Base-by-base conservation (phyloP, 768 basidiomycete species). In the Mycena haematopus region DNA sequence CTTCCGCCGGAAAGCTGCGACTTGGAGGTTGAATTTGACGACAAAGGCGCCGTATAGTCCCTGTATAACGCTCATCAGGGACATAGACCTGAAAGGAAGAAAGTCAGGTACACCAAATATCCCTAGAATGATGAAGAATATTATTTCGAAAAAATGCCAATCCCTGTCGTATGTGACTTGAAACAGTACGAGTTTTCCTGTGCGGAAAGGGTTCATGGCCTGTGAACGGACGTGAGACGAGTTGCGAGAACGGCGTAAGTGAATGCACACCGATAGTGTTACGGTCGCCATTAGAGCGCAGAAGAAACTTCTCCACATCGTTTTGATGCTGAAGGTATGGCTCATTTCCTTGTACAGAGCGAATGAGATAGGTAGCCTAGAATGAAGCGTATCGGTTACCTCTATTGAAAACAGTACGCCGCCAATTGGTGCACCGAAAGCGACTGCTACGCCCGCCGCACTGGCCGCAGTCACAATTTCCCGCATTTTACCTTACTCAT, bases 81-180 rank as follows among this genome's bases (percentile, higher is more conserved):
- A 27, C 24, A 35, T n/a, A 68, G 24, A 58, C 27, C 22, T 19
- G 40, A 9, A 27, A 4, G 25, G 31, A 7, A 52, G 15, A 33
- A 57, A 31, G 14, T 17, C n/a, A 24, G 17, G 27, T 71, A 96
- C 96, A 51, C 97, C 97, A 74, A 99, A 99, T 64, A 99, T 83
- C 11, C 97, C 97, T 44, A 99, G 86, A 61, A 99, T 86, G 56
- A 99, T 83, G 76, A 96, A 99, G 75, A 96, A 96, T 19, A 97
- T 90, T 53, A 99, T 92, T 72, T 99, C 97, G 72, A 99, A 99
- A 78, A 96, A 98, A 73, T 99, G 97, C 97, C 97, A 99, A 70
- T 95, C 95, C 33, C 96, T 85, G 72, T 92, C 92, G 74, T 99
- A 99, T 2, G 95, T 96, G 69, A 99, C 94, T 73, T 98, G 96